A percentile compares a stretch with the other conserved stretches of the same genome.
Evolutionary conservation across 1,284 basidiomycete species (phyloP).

Genomic region (Meripilus lineatus): DNA sequence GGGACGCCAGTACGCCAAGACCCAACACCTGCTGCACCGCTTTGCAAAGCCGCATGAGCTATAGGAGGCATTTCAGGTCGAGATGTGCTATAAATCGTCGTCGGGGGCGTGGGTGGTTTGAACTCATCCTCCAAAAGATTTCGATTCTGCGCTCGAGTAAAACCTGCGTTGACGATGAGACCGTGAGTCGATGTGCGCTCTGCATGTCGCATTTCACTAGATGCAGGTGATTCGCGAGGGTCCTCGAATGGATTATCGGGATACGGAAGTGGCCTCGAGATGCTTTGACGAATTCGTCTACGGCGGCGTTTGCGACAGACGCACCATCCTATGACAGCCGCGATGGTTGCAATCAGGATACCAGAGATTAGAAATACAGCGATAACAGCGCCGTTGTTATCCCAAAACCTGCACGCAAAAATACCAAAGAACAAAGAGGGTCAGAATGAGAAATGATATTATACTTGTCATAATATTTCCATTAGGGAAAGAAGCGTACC

Average conservation of each 20-base stretch:
- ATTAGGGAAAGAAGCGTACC: no score
- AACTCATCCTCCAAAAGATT: conserved; percentile 19
- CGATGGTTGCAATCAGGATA: conserved; percentile 33
- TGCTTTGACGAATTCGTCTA: conserved; percentile 28
- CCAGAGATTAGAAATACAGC: conserved; percentile 54
- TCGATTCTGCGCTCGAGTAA: background rate
- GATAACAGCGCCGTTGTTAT: conserved; percentile 48
- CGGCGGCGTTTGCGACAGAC: conserved; percentile 38
- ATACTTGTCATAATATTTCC: background rate
- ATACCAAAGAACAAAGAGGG: background rate
- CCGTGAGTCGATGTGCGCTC: conserved; percentile 12
- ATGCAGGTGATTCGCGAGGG: conserved; percentile 16
- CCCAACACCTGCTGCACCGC: conserved; percentile 17
- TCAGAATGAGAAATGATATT: conserved; percentile 2
- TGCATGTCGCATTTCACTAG: conserved; percentile 14
- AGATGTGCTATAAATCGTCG: background rate
- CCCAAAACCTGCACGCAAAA: conserved; percentile 40
- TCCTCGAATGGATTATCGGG: conserved; percentile 27
- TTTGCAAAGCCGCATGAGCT: background rate
- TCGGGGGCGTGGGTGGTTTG: background rate
- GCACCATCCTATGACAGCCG: conserved; percentile 30
- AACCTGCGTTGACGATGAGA: conserved; percentile 12
- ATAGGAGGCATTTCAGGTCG: background rate
- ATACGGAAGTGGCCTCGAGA: conserved; percentile 30
- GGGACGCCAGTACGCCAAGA: conserved; percentile 12